phyloP scores from a whole-genome alignment of 176 grass and related monocot genomes.

The Hyparrhenia diplandra region DNA sequence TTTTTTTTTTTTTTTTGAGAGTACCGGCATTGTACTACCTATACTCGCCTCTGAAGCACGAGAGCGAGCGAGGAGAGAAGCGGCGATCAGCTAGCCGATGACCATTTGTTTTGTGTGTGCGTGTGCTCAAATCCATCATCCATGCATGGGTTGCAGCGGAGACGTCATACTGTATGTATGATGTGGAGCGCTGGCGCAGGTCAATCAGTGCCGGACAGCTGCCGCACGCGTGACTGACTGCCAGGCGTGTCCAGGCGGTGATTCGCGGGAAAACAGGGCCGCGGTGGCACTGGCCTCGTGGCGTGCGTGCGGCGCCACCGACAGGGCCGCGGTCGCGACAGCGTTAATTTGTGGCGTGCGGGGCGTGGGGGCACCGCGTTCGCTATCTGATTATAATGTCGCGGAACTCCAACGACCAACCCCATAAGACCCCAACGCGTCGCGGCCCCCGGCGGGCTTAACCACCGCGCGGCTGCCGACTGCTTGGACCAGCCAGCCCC shows the following conservation, averaged over 20 bases:
- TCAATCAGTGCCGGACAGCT: not conserved
- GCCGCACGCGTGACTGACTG: not conserved
- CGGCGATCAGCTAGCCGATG: no score
- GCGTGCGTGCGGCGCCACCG: constrained; percentile 19
- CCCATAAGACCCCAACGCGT: not conserved
- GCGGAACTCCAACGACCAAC: constrained; percentile 1
- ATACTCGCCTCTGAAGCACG: no score
- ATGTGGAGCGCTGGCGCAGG: not conserved
- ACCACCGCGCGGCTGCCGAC: not conserved
- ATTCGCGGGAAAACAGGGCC: not conserved
- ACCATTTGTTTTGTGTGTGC: no score
- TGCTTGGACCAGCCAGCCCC: not conserved
- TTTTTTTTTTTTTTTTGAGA: no score
- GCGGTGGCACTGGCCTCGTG: no score
- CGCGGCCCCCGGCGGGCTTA: not conserved
- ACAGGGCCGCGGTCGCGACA: constrained; percentile 13
- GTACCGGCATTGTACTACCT: no score
- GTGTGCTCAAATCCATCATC: no score
- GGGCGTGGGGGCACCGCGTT: not conserved
- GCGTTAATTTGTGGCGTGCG: not conserved
- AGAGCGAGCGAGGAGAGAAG: no score
- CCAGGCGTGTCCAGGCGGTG: no score
- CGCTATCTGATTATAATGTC: no score
- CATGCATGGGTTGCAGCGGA: not conserved
- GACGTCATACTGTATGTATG: no score